Base-by-base conservation (phyloP, 2,329 filamentous ascomycete genomes). In the Pseudocercospora musae region DNA sequence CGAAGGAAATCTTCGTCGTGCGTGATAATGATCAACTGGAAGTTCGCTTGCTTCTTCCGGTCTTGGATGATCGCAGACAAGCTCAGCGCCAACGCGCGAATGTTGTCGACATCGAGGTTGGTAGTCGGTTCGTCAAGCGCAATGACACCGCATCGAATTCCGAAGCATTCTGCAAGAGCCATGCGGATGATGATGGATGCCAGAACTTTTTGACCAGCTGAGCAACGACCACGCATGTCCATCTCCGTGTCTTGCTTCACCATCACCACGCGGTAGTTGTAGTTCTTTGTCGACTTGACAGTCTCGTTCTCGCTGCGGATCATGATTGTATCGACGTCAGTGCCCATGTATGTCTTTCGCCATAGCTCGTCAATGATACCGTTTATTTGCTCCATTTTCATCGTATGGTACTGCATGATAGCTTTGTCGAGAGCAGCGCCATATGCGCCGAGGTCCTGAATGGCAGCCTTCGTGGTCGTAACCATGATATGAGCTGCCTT, bases 311-410 rank as follows among this genome's bases (percentile, higher is more conserved):
- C 94, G 18, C 93, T 96, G 44, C 90, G 89, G 78, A 99, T 98
- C 72, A 96, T 85, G 73, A 99, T 96, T 0, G 91, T 95, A 79
- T 99, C 95, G 59, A 99, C 93, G 73, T 99, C 95, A 0, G 94
- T 98, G 67, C 95, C 95, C 74, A 96, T 91, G 78, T 99, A 99
- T 1, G 95, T 97, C 73, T 88, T 90, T 77, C 91, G 91, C 95
- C 95, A 99, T n/a, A 99, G 84, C 76, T 99, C 95, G 67, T 90
- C 91, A 56, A 96, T 89, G 75, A 97, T 97, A 60, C 87, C 85
- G 77, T 99, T 99, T 76, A 99, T 94, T 76, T 99, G 93, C 70
- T 95, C 91, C 95, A 99, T 99, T 81, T 99, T 99, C 74, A 96
- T 81, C 29, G 89, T 85, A 79, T 99, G 95, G 74, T 94, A 99